A percentile compares a stretch with the other conserved stretches of the same genome.
These are phyloP conservation scores for Curvularia sp. DNA, from an alignment of 2,329 filamentous ascomycete genomes.

Conservation along the genomic window DNA sequence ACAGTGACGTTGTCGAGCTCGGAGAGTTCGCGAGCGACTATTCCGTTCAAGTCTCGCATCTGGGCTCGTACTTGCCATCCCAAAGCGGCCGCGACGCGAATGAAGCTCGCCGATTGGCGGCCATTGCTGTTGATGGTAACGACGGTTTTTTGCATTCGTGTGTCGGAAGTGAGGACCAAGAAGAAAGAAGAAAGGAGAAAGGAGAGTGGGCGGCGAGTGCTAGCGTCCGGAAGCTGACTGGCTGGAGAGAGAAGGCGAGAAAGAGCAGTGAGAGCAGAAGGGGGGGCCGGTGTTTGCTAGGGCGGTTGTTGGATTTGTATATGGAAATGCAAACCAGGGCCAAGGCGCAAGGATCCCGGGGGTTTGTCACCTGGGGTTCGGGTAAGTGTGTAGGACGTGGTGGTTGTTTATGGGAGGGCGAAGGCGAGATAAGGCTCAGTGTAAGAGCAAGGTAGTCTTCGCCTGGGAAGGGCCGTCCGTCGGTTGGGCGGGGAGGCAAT, in stretches of 20 bases:
- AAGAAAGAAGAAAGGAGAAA: neutral
- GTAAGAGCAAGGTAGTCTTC: slow-evolving; percentile 16
- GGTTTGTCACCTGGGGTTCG: slow-evolving; percentile 13
- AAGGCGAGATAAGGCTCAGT: slow-evolving; percentile 34
- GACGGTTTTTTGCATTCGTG: slow-evolving; percentile 66
- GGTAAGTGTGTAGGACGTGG: slow-evolving; percentile 10
- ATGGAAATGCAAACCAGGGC: slow-evolving; percentile 32
- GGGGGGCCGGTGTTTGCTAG: slow-evolving; percentile 1
- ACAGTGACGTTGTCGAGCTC: slow-evolving; percentile 81
- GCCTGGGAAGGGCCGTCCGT: slow-evolving; percentile 23
- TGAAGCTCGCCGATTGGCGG: slow-evolving; percentile 92
- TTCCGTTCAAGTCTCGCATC: slow-evolving; percentile 82
- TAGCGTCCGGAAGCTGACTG: neutral
- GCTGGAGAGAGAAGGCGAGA: slow-evolving; percentile 12
- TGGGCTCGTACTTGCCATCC: slow-evolving; percentile 94
- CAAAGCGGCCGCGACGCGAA: slow-evolving; percentile 90
- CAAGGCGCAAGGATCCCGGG: slow-evolving; percentile 27
- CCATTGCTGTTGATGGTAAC: slow-evolving; percentile 96
- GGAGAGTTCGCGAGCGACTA: slow-evolving; percentile 86
- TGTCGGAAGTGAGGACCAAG: slow-evolving; percentile 11
- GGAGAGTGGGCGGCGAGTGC: slow-evolving; percentile 1
- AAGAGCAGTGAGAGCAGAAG: slow-evolving; percentile 15
- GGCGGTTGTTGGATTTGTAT: slow-evolving; percentile 22
- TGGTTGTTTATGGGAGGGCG: slow-evolving; percentile 17
- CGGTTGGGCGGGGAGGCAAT: slow-evolving; percentile 30